These are phyloP conservation scores for Metschnikowia lunata DNA, from an alignment of 805 yeast species.

Conservation along the genomic window DNA sequence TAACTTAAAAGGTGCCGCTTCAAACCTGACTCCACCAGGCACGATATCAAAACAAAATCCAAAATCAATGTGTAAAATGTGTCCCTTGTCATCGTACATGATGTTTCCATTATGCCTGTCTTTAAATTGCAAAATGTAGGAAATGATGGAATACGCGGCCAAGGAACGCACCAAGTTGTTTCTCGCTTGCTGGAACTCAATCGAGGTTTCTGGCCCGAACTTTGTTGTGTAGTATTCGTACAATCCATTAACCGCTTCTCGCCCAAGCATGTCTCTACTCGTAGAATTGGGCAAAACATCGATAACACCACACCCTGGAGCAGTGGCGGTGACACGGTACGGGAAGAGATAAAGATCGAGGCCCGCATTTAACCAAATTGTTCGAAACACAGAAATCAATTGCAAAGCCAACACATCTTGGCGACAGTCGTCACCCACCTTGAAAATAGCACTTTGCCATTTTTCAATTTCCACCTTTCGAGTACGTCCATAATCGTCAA, in stretches of 20 bases:
- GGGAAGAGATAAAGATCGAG: slow-evolving; percentile 91
- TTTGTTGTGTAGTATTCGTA: slow-evolving; percentile 88
- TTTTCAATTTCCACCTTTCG: slow-evolving; percentile 47
- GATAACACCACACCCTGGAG: slow-evolving; percentile 98
- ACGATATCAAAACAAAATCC: slow-evolving; percentile 98
- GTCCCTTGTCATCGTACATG: slow-evolving; percentile 93
- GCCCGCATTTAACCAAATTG: slow-evolving; percentile 85
- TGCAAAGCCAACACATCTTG: slow-evolving; percentile 95
- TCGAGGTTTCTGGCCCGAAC: slow-evolving; percentile 90
- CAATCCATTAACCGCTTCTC: slow-evolving; percentile 97
- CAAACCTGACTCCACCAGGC: slow-evolving; percentile 98
- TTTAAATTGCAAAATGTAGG: slow-evolving; percentile 87
- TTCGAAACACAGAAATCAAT: slow-evolving; percentile 82
- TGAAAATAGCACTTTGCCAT: slow-evolving; percentile 95
- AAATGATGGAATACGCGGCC: slow-evolving; percentile 91
- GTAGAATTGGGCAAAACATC: slow-evolving; percentile 95
- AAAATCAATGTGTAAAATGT: slow-evolving; percentile 92
- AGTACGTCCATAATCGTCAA: slow-evolving; percentile 36
- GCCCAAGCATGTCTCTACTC: slow-evolving; percentile 96
- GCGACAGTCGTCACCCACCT: slow-evolving; percentile 98
- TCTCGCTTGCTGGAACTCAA: slow-evolving; percentile 86
- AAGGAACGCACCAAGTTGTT: slow-evolving; percentile 89
- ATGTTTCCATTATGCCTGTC: slow-evolving; percentile 98
- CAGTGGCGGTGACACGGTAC: slow-evolving; percentile 94
- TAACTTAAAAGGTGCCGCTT: slow-evolving; percentile 95